Base-by-base conservation (phyloP, 495 filamentous ascomycete species). In the Penicillium antarcticum region DNA sequence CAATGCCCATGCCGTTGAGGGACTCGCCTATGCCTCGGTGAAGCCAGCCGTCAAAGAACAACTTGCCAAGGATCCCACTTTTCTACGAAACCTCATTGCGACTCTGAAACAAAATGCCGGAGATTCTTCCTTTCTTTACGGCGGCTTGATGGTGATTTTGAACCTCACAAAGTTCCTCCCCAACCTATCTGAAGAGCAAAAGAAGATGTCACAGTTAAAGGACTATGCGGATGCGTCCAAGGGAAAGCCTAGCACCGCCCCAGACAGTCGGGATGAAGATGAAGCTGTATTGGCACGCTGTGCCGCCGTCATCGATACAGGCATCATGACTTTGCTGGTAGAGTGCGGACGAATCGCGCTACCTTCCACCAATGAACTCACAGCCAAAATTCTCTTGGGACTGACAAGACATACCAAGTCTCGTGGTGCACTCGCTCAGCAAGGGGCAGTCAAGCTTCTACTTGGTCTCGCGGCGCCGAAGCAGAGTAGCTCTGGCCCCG, bases 21-120 rank as follows among this genome's bases (percentile, higher is more conserved):
- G 92, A n/a, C 74, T 98, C 48, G 94, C 92, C 18, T 97, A 92
- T 65, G 82, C 88, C 4, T 94, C 91, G 5, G 75, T 96, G 16
- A 87, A 88, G 58, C 82, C 92, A 7, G 81, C 77, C 34, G 81
- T 95, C 46, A 96, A 94, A 61, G 89, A 97, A 58, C 75, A 84
- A 35, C 74, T 98, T 2, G 79, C 83, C 17, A 73, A 74, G 16
- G 86, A 96, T 56, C 65, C 71, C 11, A 52, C 63, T 8, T 87
- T 96, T 42, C 63, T 97, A 33, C 78, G 76, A 36, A 77, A 73
- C 17, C 70, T 97, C 2, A 75, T 95, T 26, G 73, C 79, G 40
- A 77, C 77, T 1, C 67, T 97, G 35, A 71, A 75, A n/a, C 70
- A 81, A 6, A 77, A 81, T 11, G 69, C 74, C 7, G 72, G 78